phyloP scores from a whole-genome alignment of 306 rosid species.

The Pterocarpus macrocarpus region DNA sequence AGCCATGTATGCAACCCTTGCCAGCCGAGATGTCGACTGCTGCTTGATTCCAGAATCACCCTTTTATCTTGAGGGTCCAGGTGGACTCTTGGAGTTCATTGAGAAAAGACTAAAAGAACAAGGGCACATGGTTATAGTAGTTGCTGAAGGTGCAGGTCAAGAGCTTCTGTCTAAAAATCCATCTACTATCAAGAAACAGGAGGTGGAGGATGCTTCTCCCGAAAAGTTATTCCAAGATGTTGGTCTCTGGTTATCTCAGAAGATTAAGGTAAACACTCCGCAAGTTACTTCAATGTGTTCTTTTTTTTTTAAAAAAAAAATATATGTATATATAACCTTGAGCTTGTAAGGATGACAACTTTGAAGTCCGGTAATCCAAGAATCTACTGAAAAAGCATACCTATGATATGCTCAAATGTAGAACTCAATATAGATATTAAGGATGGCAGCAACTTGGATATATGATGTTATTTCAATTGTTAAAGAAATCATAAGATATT shows the following conservation, averaged over 20 bases:
- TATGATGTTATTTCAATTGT: constrained; percentile 4
- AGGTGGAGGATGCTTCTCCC: constrained; percentile 59
- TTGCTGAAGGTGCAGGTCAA: constrained; percentile 85
- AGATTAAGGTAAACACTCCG: constrained; percentile 60
- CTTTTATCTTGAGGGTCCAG: constrained; percentile 74
- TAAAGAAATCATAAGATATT: neutral
- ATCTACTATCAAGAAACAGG: constrained; percentile 16
- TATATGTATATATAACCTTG: no score
- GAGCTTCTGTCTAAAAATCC: constrained; percentile 56
- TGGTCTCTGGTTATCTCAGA: constrained; percentile 77
- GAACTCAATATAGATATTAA: neutral
- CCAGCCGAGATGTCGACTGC: constrained; percentile 81
- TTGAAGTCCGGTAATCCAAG: no score
- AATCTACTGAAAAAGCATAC: no score
- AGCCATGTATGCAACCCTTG: constrained; percentile 82
- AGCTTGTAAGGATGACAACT: no score
- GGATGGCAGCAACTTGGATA: neutral
- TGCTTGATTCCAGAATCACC: constrained; percentile 86
- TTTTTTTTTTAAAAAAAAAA: no score
- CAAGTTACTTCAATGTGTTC: no score
- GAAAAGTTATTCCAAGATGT: constrained; percentile 65
- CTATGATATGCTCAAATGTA: neutral
- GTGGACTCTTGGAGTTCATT: constrained; percentile 69
- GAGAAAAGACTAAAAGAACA: constrained; percentile 68
- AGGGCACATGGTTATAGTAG: constrained; percentile 84